phyloP scores from a whole-genome alignment of 495 filamentous ascomycete genomes.

The Darksidea phi region DNA sequence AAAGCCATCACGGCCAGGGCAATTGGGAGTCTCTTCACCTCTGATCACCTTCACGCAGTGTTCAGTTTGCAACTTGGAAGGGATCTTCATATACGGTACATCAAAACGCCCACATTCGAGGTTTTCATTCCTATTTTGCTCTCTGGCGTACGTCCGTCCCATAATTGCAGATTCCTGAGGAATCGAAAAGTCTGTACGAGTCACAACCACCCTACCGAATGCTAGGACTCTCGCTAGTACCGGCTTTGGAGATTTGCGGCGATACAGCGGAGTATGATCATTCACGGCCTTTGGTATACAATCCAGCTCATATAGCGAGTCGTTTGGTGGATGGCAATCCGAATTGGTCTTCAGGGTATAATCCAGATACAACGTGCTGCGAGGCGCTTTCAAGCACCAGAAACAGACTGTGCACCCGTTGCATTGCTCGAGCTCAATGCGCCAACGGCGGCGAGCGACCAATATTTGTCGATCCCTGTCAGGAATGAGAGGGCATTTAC shows the following conservation, averaged over 20 bases:
- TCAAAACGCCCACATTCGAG: constrained; percentile 43
- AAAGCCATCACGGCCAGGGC: constrained; percentile 37
- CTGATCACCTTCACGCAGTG: constrained; percentile 57
- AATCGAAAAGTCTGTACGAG: constrained; percentile 60
- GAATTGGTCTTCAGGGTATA: constrained; percentile 23
- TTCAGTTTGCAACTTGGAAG: constrained; percentile 55
- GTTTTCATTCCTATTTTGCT: constrained; percentile 41
- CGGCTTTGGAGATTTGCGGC: constrained; percentile 56
- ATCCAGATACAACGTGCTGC: neutral
- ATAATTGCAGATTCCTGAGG: constrained; percentile 54
- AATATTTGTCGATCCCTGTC: too few relatives aligned
- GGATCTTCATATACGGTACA: constrained; percentile 40
- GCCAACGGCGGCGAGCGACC: too few relatives aligned
- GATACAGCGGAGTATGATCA: constrained; percentile 49
- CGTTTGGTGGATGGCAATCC: too few relatives aligned
- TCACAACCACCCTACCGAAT: constrained; percentile 49
- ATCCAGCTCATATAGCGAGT: too few relatives aligned
- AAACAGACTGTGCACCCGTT: too few relatives aligned
- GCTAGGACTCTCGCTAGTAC: constrained; percentile 59
- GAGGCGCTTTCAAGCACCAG: neutral
- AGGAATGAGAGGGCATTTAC: too few relatives aligned
- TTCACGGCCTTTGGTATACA: too few relatives aligned
- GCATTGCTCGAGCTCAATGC: too few relatives aligned
- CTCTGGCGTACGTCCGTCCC: constrained; percentile 51
- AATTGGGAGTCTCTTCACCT: constrained; percentile 44